Evolutionary conservation across 164 flowering plant genomes (phyloP), one percentile per base, ranked within the genome.

Genomic region (Vitis riparia): DNA sequence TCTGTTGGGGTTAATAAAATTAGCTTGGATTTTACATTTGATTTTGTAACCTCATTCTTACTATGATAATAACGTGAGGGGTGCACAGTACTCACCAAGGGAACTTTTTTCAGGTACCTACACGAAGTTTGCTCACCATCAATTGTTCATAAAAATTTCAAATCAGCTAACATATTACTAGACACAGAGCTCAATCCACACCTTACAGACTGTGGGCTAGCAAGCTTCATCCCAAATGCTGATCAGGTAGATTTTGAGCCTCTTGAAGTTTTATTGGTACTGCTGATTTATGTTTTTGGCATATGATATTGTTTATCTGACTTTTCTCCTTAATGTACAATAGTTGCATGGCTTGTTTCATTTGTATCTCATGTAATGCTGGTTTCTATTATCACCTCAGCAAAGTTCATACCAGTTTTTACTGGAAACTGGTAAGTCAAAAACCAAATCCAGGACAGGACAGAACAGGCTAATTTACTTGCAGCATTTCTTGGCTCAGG

Each of bases 111-210:
- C 83, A 96, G 99, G 92, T 95, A 95, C 71, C 80, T 95, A 32
- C 99, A 95, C 75, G 99, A 95, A 83, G 90, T 84, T 57, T 90
- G 97, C 82, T 89, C 95, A 1, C 98, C 97, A 17, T 90, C 97
- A 19, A 73, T 95, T 65, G 79, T 93, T 69, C 98, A 91, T 63
- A 88, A 89, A 69, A 91, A 91, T 66, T 82, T 93, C 75, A 93
- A 91, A 71, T 95, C 99, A 16, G 92, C 87, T 50, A 95, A 95
- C 69, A 91, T 95, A 80, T 80, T 91, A 70, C 89, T 96, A 15
- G 99, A 91, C 68, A 32, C 56, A 48, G 97, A 96, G 75, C 91
- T 96, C 70, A 91, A 90, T 75, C 98, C 99, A 72, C 98, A 93
- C 68, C 87, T 95, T 69, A 87, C 99, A 59, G 99, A 91, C 73